Conservation (phyloP, 805 yeast species). For the Candida mattraensis region DNA sequence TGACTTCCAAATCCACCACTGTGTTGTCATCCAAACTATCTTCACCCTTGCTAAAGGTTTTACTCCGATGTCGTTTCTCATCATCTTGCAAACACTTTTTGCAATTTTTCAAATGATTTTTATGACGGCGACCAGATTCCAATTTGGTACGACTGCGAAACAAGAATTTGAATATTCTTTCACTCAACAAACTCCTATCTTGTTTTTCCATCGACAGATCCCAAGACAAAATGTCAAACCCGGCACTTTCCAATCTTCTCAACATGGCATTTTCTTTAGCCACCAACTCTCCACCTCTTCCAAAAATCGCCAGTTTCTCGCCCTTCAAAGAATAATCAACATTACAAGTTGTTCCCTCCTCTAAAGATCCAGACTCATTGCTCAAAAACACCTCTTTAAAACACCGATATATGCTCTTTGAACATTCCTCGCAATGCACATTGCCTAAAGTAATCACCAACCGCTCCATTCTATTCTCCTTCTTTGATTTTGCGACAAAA, state of each 20-base stretch:
- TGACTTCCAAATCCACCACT: slow-evolving; percentile 29
- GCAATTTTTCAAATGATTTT: slow-evolving; percentile 43
- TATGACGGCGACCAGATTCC: slow-evolving; percentile 13
- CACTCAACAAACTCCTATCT: slow-evolving; percentile 13
- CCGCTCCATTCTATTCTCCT: slow-evolving; percentile 21
- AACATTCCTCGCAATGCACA: slow-evolving; percentile 58
- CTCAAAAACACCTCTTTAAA: slow-evolving; percentile 27
- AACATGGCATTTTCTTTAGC: slow-evolving; percentile 28
- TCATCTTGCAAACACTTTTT: slow-evolving; percentile 37
- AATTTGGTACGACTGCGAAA: slow-evolving; percentile 6
- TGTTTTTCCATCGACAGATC: slow-evolving; percentile 13
- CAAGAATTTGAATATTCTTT: slow-evolving; percentile 17
- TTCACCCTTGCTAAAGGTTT: slow-evolving; percentile 12
- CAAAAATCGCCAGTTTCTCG: slow-evolving; percentile 33
- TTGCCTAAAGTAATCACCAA: slow-evolving; percentile 38
- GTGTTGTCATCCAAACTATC: slow-evolving; percentile 20
- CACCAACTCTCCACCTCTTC: slow-evolving; percentile 18
- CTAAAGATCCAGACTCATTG: slow-evolving; percentile 8
- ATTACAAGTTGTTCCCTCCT: slow-evolving; percentile 11
- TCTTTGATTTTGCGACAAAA: background rate
- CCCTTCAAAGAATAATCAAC: slow-evolving; percentile 25
- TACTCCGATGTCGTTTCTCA: slow-evolving; percentile 1
- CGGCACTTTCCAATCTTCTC: slow-evolving; percentile 32
- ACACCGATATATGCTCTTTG: slow-evolving; percentile 34
- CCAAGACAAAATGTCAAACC: slow-evolving; percentile 35